Base-by-base conservation (phyloP, 371 early-diverging fungal genomes). In the Mortierella polycephala region DNA sequence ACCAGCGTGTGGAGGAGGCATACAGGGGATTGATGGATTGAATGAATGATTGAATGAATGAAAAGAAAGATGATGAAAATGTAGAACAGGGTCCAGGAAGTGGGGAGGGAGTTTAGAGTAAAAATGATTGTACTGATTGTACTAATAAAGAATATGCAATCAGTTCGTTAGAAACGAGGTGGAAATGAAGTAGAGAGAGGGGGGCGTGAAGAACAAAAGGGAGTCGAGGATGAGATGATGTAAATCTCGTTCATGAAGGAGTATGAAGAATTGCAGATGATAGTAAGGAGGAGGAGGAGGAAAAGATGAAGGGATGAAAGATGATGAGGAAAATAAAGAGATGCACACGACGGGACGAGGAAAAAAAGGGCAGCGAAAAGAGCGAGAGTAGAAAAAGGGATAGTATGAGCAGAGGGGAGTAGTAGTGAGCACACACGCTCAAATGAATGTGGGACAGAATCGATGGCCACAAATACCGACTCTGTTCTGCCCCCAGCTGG, bases 1-100 rank as follows among this genome's bases (percentile, higher is more conserved):
- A 65, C 69, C 58, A 56, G 65, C 20, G 45, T 66, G 67, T 69
- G 64, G 75, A 41, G 69, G 67, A 51, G 61, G 69, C 62, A 68
- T 68, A 21, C 9, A 45, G 47, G 20, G 21, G 30, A 45, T 14
- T 9, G 37, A 44, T 14, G 30, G 45, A 60, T 30, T n/a, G 23
- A 12, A 30, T 30, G 30, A 30, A 30, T 30, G 30, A 30, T 30
- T 30, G 30, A 30, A 30, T 30, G 30, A 20, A 9, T 51, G 20
- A 16, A 51, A 13, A 51, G 14, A 16, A 9, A 51, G 51, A 51
- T 51, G 47, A 47, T 47, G 51, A 11, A 30, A 30, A 4, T 30
- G 30, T 30, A 30, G 11, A 9, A 20, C 18, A 20, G 52, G 52
- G 16, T 16, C 52, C 52, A 20, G 52, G 50, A 14, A 20, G n/a